Evolutionary conservation across 2,329 filamentous ascomycete species (phyloP).

Genomic region (Penicillium sp.): DNA sequence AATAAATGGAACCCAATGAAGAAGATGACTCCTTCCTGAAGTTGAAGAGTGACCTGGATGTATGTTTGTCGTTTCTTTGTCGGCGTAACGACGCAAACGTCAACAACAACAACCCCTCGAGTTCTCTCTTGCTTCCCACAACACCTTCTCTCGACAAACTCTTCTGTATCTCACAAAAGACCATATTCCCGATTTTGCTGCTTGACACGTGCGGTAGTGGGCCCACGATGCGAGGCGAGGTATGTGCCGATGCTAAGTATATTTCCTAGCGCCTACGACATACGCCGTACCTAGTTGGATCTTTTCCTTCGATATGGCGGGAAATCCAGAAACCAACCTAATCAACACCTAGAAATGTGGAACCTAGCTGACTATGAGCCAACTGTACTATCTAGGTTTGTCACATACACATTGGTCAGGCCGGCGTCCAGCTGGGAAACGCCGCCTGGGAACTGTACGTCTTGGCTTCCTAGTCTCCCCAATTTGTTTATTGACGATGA

Average conservation of each 20-base stretch:
- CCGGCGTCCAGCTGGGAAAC: constrained; percentile 64
- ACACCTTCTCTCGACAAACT: not conserved
- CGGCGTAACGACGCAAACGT: not conserved
- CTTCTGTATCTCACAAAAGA: too few species aligned
- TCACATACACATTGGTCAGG: constrained; percentile 66
- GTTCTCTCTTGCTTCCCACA: not conserved
- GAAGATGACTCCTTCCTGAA: not conserved
- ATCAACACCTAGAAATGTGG: too few species aligned
- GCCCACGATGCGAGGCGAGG: constrained; percentile 3
- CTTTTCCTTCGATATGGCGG: not conserved
- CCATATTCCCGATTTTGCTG: not conserved
- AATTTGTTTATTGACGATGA: constrained; percentile 1
- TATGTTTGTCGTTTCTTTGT: not conserved
- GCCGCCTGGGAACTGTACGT: constrained; percentile 66
- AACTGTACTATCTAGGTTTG: constrained; percentile 50
- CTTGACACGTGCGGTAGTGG: too few species aligned
- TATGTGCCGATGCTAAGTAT: not conserved
- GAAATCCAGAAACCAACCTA: too few species aligned
- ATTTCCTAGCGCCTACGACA: not conserved
- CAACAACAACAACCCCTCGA: not conserved
- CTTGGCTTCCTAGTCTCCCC: constrained; percentile 20
- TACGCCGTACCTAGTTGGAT: not conserved
- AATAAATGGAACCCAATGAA: too few species aligned
- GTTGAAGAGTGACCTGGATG: not conserved
- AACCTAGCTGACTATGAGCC: constrained; percentile 14